Conservation (phyloP, 208 protist species). For the Leishmania tropica region DNA sequence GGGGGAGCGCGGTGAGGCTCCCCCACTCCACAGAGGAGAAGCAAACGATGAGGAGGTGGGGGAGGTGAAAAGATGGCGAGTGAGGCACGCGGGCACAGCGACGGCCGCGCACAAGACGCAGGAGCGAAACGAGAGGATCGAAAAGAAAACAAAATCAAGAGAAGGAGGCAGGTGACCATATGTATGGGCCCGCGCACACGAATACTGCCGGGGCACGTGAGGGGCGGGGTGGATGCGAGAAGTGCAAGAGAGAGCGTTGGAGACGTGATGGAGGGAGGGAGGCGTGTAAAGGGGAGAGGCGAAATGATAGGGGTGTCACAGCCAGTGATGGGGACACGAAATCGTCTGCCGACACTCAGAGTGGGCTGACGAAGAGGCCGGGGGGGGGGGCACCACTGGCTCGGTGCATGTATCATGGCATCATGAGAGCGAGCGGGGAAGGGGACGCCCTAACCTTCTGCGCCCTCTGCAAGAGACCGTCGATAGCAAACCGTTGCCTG, state of each 20-base stretch:
- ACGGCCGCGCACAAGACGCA: not conserved
- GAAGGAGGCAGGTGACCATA: too few relatives aligned
- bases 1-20: not conserved
- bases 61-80: constrained; percentile 1
- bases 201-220: not conserved
- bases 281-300: not conserved
- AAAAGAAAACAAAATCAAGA: not conserved
- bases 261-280: not conserved
- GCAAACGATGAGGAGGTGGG: not conserved
- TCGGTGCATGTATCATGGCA: not conserved
- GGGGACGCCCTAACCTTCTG: not conserved
- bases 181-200: not conserved
- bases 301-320: not conserved
- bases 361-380: not conserved
- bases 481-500: not conserved
- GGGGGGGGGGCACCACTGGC: not conserved
- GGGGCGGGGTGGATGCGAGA: not conserved
- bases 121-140: not conserved
- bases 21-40: not conserved
- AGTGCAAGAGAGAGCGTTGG: not conserved
- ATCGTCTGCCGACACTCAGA: not conserved
- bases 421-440: not conserved
- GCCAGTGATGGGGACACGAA: not conserved
- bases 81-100: not conserved
- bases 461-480: not conserved